These are phyloP conservation scores for Basipetospora chlamydospora DNA, from an alignment of 2,329 filamentous ascomycete genomes.

Conservation along the genomic window DNA sequence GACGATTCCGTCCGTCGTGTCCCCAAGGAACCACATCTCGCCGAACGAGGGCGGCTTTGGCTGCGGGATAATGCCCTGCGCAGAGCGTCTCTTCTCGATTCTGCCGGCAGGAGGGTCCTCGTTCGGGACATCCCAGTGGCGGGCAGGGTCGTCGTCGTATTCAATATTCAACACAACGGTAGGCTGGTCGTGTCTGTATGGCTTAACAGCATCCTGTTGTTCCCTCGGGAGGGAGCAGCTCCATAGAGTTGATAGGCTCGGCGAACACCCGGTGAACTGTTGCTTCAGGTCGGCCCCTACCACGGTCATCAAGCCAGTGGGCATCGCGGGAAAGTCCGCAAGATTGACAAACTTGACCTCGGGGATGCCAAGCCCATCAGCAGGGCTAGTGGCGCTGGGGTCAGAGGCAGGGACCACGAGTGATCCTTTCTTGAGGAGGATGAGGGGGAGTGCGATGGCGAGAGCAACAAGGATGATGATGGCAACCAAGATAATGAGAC, in stretches of 20 bases:
- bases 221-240: slow-evolving; percentile 76
- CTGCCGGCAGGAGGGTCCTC: slow-evolving; percentile 19
- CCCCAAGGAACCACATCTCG: slow-evolving; percentile 71
- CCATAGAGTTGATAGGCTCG: slow-evolving; percentile 64
- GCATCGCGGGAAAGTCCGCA: slow-evolving; percentile 75
- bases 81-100: background rate
- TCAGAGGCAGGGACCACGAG: no score
- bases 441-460: slow-evolving; percentile 28
- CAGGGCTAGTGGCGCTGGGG: no score
- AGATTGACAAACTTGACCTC: slow-evolving; percentile 63
- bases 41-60: slow-evolving; percentile 45
- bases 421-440: slow-evolving; percentile 1
- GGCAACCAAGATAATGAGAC: slow-evolving; percentile 40
- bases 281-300: slow-evolving; percentile 54
- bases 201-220: slow-evolving; percentile 47
- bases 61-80: slow-evolving; percentile 20
- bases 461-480: slow-evolving; percentile 44
- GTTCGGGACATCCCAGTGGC: slow-evolving; percentile 34
- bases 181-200: slow-evolving; percentile 54
- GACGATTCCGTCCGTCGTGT: slow-evolving; percentile 64
- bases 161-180: slow-evolving; percentile 70
- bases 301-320: slow-evolving; percentile 68
- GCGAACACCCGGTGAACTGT: slow-evolving; percentile 54
- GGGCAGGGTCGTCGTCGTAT: slow-evolving; percentile 45
- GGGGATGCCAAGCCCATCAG: no score